A percentile compares a stretch with the other conserved stretches of the same genome.
Evolutionary conservation across 129 eudicot genomes (phyloP).

Genomic region (Deinandra increscens): DNA sequence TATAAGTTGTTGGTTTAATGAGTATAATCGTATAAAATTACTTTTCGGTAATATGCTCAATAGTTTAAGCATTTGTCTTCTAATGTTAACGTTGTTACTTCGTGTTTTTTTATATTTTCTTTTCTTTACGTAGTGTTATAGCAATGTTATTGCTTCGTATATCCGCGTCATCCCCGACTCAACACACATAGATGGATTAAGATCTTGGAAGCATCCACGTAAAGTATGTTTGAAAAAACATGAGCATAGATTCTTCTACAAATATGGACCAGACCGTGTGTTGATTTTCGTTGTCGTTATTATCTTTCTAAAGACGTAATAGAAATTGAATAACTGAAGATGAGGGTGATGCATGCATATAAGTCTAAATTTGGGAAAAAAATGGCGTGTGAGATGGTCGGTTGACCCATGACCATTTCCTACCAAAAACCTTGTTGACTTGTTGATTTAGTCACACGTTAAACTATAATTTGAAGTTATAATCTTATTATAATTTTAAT

Average conservation of each 20-base stretch:
- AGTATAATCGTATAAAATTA: too few species aligned
- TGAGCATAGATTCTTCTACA: neutral
- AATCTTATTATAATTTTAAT: too few species aligned
- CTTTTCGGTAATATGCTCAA: too few species aligned
- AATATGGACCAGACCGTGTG: neutral
- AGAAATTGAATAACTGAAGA: neutral
- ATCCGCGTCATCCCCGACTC: too few species aligned
- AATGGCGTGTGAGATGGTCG: conserved; percentile 27
- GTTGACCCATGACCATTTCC: conserved; percentile 30
- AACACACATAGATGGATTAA: too few species aligned
- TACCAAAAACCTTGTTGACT: conserved; percentile 13
- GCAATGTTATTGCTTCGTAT: too few species aligned
- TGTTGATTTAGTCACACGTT: conserved; percentile 27
- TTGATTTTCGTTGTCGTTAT: neutral
- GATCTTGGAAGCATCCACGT: conserved; percentile 14
- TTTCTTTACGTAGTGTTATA: too few species aligned
- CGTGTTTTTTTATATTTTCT: too few species aligned
- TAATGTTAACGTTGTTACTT: too few species aligned
- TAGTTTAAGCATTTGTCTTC: too few species aligned
- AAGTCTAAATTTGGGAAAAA: conserved; percentile 28
- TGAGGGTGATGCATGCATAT: neutral
- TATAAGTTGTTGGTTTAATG: too few species aligned
- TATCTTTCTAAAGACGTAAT: neutral
- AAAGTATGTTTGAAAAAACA: neutral
- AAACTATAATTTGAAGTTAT: neutral